These are phyloP conservation scores for Salix udensis DNA, from an alignment of 345 rosid genomes.

Conservation along the genomic window DNA sequence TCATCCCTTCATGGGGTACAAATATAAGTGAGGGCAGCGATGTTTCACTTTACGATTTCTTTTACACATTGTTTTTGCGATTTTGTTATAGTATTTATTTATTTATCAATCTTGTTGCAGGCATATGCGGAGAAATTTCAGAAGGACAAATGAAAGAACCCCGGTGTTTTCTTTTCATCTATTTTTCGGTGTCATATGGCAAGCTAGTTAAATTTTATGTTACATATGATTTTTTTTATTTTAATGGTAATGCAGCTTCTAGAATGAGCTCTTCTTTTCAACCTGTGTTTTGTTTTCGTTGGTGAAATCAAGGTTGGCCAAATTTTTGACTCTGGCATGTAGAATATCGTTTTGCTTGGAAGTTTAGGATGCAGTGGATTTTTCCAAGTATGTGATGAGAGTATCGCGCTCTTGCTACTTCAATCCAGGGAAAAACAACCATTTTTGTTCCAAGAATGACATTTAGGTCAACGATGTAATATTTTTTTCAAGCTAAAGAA, in stretches of 20 bases:
- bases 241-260: slow-evolving; percentile 18
- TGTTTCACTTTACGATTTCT: neutral
- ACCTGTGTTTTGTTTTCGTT: slow-evolving; percentile 13
- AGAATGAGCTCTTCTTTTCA: neutral
- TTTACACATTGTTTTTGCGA: neutral
- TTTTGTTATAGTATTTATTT: neutral
- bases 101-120: slow-evolving; percentile 29
- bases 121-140: slow-evolving; percentile 53
- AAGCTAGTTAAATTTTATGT: slow-evolving; percentile 4
- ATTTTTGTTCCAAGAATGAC: too few species aligned
- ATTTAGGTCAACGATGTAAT: too few species aligned
- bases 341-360: slow-evolving; percentile 15
- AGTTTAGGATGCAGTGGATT: neutral
- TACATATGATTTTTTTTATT: neutral
- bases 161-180: slow-evolving; percentile 3
- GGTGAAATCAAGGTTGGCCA: slow-evolving; percentile 15
- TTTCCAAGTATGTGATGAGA: too few species aligned
- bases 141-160: slow-evolving; percentile 40
- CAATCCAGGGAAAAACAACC: too few species aligned
- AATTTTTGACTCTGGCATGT: slow-evolving; percentile 22
- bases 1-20: neutral
- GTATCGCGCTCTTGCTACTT: too few species aligned
- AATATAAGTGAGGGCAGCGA: neutral
- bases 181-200: slow-evolving; percentile 2
- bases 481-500: too few species aligned